A percentile compares a stretch with the other conserved stretches of the same genome.
Evolutionary conservation across 257 asterid genomes (phyloP).

Genomic region (Solanum chiquidenum): DNA sequence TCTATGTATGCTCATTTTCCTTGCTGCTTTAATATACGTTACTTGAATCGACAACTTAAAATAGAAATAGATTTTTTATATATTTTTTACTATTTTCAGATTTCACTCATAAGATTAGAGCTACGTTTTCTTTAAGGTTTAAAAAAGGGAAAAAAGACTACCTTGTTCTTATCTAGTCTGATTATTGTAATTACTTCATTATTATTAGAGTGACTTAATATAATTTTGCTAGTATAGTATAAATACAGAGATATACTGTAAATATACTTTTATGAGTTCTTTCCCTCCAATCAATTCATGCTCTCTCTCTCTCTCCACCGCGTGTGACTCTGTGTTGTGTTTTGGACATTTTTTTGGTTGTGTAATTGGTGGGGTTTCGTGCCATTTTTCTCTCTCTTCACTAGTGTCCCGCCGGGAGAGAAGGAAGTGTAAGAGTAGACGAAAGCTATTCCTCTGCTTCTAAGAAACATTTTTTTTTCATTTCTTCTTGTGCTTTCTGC

Average conservation of each 20-base stretch:
- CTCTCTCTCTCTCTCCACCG: background rate
- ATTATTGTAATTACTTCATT: background rate
- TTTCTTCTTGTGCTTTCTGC: background rate
- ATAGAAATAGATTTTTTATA: accelerated
- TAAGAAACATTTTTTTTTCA: conserved; percentile 38
- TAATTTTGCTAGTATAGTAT: background rate
- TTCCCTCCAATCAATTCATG: conserved; percentile 5
- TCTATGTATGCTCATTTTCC: background rate
- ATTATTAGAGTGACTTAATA: background rate
- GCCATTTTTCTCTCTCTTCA: background rate
- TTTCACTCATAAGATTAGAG: background rate
- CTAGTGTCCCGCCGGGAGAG: conserved; percentile 60
- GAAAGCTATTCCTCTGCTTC: conserved; percentile 75
- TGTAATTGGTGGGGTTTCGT: background rate
- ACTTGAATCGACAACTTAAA: background rate
- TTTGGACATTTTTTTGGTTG: background rate
- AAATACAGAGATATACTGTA: background rate
- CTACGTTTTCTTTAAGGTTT: background rate
- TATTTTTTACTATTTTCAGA: too few relatives aligned
- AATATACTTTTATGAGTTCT: background rate
- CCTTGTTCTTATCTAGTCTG: background rate
- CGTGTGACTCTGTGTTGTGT: background rate
- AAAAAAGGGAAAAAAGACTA: background rate
- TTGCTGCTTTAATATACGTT: background rate
- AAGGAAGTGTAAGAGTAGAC: conserved; percentile 83